Conservation (phyloP, 495 filamentous ascomycete species). For the Penicillium chermesinum region DNA sequence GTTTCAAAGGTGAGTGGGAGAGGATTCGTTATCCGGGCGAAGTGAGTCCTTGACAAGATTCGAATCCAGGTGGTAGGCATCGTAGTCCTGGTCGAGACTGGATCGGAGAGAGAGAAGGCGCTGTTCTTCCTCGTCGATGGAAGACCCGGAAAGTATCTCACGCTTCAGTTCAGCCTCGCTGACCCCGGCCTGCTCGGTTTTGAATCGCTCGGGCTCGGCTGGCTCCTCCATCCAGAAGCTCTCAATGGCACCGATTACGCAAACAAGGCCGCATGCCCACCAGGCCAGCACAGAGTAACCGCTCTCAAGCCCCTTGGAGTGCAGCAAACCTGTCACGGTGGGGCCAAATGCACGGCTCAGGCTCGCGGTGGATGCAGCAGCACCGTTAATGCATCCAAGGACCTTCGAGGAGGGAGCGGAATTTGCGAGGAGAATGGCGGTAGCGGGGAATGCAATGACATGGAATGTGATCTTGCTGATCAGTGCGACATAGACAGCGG, state of each 20-base stretch:
- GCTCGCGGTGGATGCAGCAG: constrained; percentile 86
- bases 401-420: constrained; percentile 73
- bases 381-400: constrained; percentile 86
- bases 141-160: constrained; percentile 19
- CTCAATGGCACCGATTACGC: constrained; percentile 61
- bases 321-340: constrained; percentile 78
- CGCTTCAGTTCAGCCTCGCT: constrained; percentile 27
- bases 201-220: constrained; percentile 27
- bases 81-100: constrained; percentile 36
- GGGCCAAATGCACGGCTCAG: constrained; percentile 83
- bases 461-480: constrained; percentile 86
- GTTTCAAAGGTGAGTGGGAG: constrained; percentile 3
- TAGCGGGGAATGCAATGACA: constrained; percentile 80
- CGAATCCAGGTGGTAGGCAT: constrained; percentile 24
- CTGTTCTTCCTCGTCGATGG: constrained; percentile 33
- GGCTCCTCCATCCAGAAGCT: constrained; percentile 50
- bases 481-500: constrained; percentile 67
- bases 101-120: constrained; percentile 40
- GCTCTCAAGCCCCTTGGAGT: constrained; percentile 68
- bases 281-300: constrained; percentile 85
- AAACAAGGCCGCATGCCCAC: constrained; percentile 81
- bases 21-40: constrained; percentile 3
- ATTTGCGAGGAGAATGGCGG: constrained; percentile 78
- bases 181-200: constrained; percentile 13
- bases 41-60: constrained; percentile 4